A percentile compares a stretch with the other conserved stretches of the same genome.
Conservation (phyloP, 2,329 filamentous ascomycete genomes). For the Eurotiales sp. region DNA sequence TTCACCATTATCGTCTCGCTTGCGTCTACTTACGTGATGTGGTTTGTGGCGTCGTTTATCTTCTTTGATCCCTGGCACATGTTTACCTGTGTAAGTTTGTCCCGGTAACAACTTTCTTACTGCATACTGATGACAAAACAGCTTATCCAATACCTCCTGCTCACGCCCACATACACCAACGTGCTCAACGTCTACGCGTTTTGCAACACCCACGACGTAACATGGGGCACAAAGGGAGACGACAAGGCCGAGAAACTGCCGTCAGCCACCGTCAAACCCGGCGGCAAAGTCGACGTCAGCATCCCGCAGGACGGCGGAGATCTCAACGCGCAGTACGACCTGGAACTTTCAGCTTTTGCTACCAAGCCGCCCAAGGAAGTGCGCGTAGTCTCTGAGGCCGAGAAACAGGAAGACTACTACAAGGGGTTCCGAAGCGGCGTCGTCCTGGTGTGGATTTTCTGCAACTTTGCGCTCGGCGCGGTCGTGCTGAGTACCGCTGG, state of each 20-base stretch:
- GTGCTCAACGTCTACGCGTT: constrained; percentile 97
- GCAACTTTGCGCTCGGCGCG: constrained; percentile 83
- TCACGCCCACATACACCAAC: constrained; percentile 96
- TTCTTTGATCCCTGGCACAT: constrained; percentile 99
- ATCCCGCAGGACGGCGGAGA: constrained; percentile 88
- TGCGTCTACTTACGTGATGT: constrained; percentile 87
- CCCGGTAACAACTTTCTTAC: background rate
- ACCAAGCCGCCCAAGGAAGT: constrained; percentile 70
- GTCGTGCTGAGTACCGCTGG: constrained; percentile 84
- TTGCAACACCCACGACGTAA: constrained; percentile 96
- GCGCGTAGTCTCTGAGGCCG: constrained; percentile 47
- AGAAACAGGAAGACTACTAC: constrained; percentile 98
- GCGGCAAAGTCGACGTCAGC: constrained; percentile 87
- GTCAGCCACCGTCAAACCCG: constrained; percentile 83
- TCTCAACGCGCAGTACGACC: constrained; percentile 90
- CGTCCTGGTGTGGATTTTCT: constrained; percentile 94
- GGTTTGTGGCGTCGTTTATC: constrained; percentile 83
- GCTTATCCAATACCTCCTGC: constrained; percentile 87
- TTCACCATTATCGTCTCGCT: constrained; percentile 91
- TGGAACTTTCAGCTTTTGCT: constrained; percentile 71
- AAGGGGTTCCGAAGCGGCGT: constrained; percentile 90
- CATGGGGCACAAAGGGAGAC: constrained; percentile 97
- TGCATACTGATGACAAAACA: constrained; percentile 29
- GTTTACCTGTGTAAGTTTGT: constrained; percentile 64
- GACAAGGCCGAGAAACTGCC: constrained; percentile 91